Evolutionary conservation across 108 stramenopile genomes (phyloP).

Genomic region (Pelagomonas calceolata): DNA sequence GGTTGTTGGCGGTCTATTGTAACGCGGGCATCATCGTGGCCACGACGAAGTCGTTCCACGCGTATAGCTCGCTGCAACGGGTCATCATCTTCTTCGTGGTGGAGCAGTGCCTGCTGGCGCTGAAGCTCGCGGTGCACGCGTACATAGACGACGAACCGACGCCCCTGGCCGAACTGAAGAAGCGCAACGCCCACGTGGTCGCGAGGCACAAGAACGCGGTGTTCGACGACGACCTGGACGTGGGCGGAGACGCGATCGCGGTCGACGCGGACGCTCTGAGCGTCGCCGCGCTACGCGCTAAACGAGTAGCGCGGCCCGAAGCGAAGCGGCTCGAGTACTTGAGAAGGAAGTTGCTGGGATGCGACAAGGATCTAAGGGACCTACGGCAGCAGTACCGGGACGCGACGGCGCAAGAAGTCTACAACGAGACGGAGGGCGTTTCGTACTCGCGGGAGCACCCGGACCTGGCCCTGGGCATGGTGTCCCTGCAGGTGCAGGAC

Average conservation of each 20-base stretch:
- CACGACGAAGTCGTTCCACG: neutral
- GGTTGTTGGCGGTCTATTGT: neutral
- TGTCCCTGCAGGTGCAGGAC: neutral
- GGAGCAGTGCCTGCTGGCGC: neutral
- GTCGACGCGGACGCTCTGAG: neutral
- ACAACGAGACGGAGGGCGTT: neutral
- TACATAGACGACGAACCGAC: neutral
- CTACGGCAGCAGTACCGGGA: neutral
- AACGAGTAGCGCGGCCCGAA: neutral
- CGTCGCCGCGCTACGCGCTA: neutral
- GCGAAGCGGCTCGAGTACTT: neutral
- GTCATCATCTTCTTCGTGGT: neutral
- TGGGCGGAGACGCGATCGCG: neutral
- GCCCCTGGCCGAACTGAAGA: neutral
- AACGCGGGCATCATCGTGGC: neutral
- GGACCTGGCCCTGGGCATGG: neutral
- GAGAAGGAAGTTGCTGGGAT: neutral
- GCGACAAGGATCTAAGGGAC: neutral
- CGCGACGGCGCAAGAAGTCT: neutral
- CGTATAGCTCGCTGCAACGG: neutral
- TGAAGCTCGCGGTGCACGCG: neutral
- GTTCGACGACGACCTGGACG: neutral
- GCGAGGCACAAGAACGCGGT: neutral
- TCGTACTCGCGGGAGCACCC: neutral
- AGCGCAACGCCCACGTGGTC: neutral